These are phyloP conservation scores for Cladosporium sp. DNA, from an alignment of 2,329 filamentous ascomycete species.

Conservation along the genomic window DNA sequence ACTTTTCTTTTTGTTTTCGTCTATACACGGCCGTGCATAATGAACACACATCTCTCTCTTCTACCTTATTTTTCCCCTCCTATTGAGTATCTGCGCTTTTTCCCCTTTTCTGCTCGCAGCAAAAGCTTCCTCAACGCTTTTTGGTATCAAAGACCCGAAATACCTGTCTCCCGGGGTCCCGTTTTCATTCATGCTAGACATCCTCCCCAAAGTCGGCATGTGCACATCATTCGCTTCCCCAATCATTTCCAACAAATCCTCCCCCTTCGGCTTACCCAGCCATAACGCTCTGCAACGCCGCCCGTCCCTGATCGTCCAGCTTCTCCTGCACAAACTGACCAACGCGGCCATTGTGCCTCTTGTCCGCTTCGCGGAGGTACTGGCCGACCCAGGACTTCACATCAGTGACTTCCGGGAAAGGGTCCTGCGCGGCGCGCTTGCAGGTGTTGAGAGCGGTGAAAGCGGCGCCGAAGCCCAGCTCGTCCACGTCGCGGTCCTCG, in stretches of 20 bases:
- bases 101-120: not conserved
- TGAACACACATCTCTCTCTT: not conserved
- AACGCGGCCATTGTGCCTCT: constrained; percentile 66
- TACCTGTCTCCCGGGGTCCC: no score
- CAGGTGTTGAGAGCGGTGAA: constrained; percentile 94
- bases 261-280: constrained; percentile 19
- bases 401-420: constrained; percentile 79
- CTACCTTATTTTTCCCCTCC: not conserved
- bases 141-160: constrained; percentile 5
- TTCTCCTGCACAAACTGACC: constrained; percentile 68
- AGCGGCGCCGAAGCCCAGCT: constrained; percentile 89
- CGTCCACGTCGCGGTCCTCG: constrained; percentile 86
- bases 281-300: constrained; percentile 37
- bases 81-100: no score
- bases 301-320: constrained; percentile 45
- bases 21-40: constrained; percentile 2
- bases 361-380: constrained; percentile 74
- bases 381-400: constrained; percentile 79
- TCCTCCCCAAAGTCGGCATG: no score
- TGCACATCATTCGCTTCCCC: no score
- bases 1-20: not conserved
- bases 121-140: not conserved
- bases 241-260: no score
- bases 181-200: no score
- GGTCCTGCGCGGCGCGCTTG: constrained; percentile 68